A percentile compares a stretch with the other conserved stretches of the same genome.
phyloP scores from a whole-genome alignment of 768 basidiomycete species.

The Suillus spraguei region DNA sequence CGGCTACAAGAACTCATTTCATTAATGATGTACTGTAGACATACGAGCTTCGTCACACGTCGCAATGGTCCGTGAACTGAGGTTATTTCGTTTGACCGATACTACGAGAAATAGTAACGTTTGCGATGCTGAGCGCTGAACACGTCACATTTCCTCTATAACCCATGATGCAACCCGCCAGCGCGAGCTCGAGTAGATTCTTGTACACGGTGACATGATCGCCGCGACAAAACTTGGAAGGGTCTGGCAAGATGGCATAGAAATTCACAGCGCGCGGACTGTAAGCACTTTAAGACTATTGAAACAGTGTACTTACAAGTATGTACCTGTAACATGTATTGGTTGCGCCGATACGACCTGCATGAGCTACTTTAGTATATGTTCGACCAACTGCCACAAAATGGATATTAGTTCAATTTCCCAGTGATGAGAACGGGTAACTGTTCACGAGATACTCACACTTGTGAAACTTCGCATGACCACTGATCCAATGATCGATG shows the following conservation, averaged over 20 bases:
- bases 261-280: not conserved
- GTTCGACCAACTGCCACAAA: not conserved
- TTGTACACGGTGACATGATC: not conserved
- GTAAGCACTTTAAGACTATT: not conserved
- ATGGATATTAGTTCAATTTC: not conserved
- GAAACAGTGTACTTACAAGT: not conserved
- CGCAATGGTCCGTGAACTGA: not conserved
- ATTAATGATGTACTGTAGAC: not conserved
- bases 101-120: not conserved
- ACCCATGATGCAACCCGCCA: not conserved
- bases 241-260: not conserved
- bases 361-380: not conserved
- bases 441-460: not conserved
- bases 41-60: not conserved
- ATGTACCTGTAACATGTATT: not conserved
- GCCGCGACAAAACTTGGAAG: not conserved
- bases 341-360: not conserved
- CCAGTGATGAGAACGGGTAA: not conserved
- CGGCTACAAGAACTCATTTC: not conserved
- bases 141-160: not conserved
- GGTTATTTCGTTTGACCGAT: not conserved
- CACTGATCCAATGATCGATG: not conserved
- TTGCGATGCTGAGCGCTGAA: not conserved
- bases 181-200: not conserved
- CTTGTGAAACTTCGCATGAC: not conserved